A percentile compares a stretch with the other conserved stretches of the same genome.
Conservation (phyloP, 2,329 filamentous ascomycete genomes). For the Dothideomycetes sp. region DNA sequence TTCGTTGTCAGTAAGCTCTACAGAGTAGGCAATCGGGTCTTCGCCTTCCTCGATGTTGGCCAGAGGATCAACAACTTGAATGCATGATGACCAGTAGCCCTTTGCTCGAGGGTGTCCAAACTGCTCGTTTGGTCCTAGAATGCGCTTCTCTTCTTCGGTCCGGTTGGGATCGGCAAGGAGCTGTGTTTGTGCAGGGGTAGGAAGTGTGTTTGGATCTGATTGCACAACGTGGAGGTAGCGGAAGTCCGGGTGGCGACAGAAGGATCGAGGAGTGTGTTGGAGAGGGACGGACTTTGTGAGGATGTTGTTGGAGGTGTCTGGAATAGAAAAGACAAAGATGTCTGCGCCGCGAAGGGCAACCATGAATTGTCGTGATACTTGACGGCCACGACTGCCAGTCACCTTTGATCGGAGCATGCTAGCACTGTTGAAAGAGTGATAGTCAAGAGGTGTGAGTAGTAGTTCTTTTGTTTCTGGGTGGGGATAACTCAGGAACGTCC, state of each 20-base stretch:
- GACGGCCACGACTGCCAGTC: conserved; percentile 54
- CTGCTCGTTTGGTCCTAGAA: conserved; percentile 61
- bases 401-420: conserved; percentile 67
- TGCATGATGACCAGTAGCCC: conserved; percentile 90
- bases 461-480: conserved; percentile 80
- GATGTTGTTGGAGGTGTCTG: conserved; percentile 11
- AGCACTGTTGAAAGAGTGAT: conserved; percentile 78
- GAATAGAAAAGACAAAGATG: conserved; percentile 12
- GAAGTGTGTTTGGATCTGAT: conserved; percentile 82
- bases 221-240: conserved; percentile 91
- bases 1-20: conserved; percentile 83
- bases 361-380: conserved; percentile 64
- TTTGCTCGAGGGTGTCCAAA: conserved; percentile 80
- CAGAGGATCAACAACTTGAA: conserved; percentile 80
- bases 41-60: conserved; percentile 19
- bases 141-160: conserved; percentile 52
- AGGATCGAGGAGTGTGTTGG: conserved; percentile 78
- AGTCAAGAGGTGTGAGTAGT: conserved; percentile 84
- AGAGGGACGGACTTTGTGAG: conserved; percentile 45
- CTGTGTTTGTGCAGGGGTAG: conserved; percentile 63
- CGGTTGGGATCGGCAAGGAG: conserved; percentile 61
- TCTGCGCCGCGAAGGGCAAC: conserved; percentile 69
- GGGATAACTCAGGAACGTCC: conserved; percentile 93
- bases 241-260: conserved; percentile 78
- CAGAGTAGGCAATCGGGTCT: conserved; percentile 55